These are phyloP conservation scores for Diaporthe ampelina DNA, from an alignment of 2,329 filamentous ascomycete genomes.

Conservation along the genomic window DNA sequence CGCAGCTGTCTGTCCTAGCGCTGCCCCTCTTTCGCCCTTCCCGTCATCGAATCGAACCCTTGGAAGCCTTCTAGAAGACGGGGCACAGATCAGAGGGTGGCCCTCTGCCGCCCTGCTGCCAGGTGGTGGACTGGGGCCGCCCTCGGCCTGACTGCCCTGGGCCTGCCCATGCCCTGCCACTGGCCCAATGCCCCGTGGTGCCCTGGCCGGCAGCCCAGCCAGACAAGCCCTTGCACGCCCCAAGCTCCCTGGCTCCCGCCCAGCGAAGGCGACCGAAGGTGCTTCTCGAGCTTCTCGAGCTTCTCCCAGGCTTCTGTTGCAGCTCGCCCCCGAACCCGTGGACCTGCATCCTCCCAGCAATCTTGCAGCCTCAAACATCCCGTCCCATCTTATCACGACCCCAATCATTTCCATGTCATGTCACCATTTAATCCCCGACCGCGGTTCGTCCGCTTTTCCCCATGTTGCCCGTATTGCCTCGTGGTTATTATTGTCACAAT, in stretches of 20 bases:
- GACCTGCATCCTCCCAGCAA: slow-evolving; percentile 28
- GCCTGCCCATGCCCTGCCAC: too few relatives aligned
- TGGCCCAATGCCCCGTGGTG: too few relatives aligned
- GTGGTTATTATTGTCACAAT: slow-evolving; percentile 19
- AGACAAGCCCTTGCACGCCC: not conserved
- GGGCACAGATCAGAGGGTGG: slow-evolving; percentile 36
- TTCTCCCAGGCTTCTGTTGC: slow-evolving; percentile 43
- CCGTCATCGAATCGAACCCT: slow-evolving; percentile 39
- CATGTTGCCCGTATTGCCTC: slow-evolving; percentile 14
- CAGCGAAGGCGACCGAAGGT: slow-evolving; percentile 14
- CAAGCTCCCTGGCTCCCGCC: slow-evolving; percentile 13
- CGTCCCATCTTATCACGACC: slow-evolving; percentile 21
- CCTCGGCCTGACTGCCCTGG: slow-evolving; percentile 3
- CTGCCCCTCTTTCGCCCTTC: slow-evolving; percentile 34
- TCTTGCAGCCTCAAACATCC: slow-evolving; percentile 9
- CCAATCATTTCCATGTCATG: slow-evolving; percentile 27
- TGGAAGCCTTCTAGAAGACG: slow-evolving; percentile 43
- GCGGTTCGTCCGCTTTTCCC: slow-evolving; percentile 31
- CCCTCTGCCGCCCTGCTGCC: slow-evolving; percentile 13
- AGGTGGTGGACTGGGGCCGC: slow-evolving; percentile 2
- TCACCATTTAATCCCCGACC: slow-evolving; percentile 26
- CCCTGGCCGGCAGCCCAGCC: slow-evolving; percentile 18
- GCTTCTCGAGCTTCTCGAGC: slow-evolving; percentile 37
- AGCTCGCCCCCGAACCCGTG: slow-evolving; percentile 36
- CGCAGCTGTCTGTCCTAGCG: slow-evolving; percentile 24